phyloP scores from a whole-genome alignment of 495 filamentous ascomycete genomes.

The Cercophora scortea region DNA sequence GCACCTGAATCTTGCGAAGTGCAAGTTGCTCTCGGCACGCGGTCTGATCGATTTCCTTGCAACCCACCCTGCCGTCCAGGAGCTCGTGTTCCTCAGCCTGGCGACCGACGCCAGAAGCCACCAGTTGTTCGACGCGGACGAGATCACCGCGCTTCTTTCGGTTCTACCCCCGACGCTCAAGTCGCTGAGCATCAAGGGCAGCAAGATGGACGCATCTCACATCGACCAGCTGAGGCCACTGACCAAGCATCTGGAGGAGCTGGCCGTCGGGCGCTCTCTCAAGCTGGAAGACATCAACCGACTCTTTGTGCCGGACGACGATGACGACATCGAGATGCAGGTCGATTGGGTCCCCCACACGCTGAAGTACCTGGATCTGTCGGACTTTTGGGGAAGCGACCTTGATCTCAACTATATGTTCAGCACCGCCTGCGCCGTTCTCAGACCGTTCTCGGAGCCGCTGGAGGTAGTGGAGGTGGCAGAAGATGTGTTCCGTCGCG shows the following conservation, averaged over 20 bases:
- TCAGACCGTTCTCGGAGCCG: slow-evolving; percentile 55
- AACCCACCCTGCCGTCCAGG: slow-evolving; percentile 62
- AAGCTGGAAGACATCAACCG: slow-evolving; percentile 55
- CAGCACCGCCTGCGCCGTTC: slow-evolving; percentile 47
- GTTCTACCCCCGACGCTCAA: slow-evolving; percentile 59
- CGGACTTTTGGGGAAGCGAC: slow-evolving; percentile 52
- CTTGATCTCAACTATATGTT: slow-evolving; percentile 58
- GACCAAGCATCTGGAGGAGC: slow-evolving; percentile 74
- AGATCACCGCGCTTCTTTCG: slow-evolving; percentile 60
- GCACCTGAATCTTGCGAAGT: slow-evolving; percentile 74
- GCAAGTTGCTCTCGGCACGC: slow-evolving; percentile 59
- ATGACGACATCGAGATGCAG: slow-evolving; percentile 19
- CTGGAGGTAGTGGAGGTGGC: slow-evolving; percentile 74
- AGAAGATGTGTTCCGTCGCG: slow-evolving; percentile 59
- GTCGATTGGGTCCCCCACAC: slow-evolving; percentile 51
- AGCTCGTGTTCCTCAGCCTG: slow-evolving; percentile 68
- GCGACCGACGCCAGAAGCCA: slow-evolving; percentile 65
- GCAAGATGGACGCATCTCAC: slow-evolving; percentile 58
- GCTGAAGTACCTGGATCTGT: slow-evolving; percentile 69
- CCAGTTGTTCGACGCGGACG: slow-evolving; percentile 58
- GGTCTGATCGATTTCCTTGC: slow-evolving; percentile 64
- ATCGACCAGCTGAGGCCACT: slow-evolving; percentile 58
- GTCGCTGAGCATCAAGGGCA: slow-evolving; percentile 72
- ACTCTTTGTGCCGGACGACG: slow-evolving; percentile 43
- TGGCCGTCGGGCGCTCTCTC: slow-evolving; percentile 65